Evolutionary conservation across 768 basidiomycete genomes (phyloP), one percentile per base, ranked within the genome.

Genomic region (Kwoniella shandongensis): DNA sequence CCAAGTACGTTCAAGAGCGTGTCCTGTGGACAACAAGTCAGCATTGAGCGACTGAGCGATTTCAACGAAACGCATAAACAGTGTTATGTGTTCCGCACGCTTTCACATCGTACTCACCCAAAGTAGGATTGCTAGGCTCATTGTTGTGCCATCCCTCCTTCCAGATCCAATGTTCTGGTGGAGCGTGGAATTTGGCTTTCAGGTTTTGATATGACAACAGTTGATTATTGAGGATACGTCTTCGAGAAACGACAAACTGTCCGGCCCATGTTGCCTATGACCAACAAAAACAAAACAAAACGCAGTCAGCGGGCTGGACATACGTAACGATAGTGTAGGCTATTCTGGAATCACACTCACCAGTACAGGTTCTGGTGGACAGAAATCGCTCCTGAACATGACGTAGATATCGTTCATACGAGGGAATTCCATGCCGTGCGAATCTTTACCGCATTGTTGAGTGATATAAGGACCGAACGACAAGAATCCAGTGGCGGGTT

Each of bases 401-500:
- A 55, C 58, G 50, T 74, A 78, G 44, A 77, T 69, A 53, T 75
- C 67, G 6, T 54, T 47, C 53, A 76, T 70, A 18, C 75, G 51
- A 15, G 65, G 62, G 35, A 68, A 71, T n/a, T 48, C 56, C 47
- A 69, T 66, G 3, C 65, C 70, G 2, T 54, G 35, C 36, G 56
- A 49, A 40, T 78, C 76, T 4, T 54, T 41, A 4, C 72, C 76
- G 39, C 73, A 72, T 0, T 55, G 57, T 10, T 59, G 60, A 11
- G 51, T 57, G 51, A 72, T 41, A 22, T 70, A 65, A 44, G 76
- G 76, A 0, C 74, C 76, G 41, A 77, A 62, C n/a, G 69, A 67
- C 2, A 73, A 47, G 47, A 77, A 77, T 0, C 75, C 76, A 1
- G 68, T 72, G 15, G 54, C 45, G 17, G 60, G 26, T 1, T 29